Evolutionary conservation across 148 eudicot genomes (phyloP), one percentile per base, ranked within the genome.

Genomic region (Vaccinium darrowii): DNA sequence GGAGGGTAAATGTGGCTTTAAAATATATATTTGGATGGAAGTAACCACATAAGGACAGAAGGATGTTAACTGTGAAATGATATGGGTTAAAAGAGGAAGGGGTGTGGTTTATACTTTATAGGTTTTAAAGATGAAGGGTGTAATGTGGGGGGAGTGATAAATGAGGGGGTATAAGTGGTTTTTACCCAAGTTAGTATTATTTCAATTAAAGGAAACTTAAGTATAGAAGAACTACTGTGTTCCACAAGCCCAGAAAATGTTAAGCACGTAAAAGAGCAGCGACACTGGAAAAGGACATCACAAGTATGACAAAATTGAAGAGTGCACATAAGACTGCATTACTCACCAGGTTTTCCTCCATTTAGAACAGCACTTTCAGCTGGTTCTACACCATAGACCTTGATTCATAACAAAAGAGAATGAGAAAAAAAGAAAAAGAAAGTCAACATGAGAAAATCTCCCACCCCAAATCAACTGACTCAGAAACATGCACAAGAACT

Each of bases 351-450:
- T 58, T 89, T 76, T 87, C 94, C 95, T 83, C 99, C 99, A 87
- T 91, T 94, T 33, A 96, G 85, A 86, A 96, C 88, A 13, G 98
- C 90, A 86, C 98, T 93, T 87, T 94, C 98, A 86, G 92, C 65
- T 83, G 98, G 98, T 85, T 96, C 99, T 3, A 96, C 92, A 63
- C 94, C 97, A 67, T 92, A 94, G 13, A 94, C 84, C 96, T 93
- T 84, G 51, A 74, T 56, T 27, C 47, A 63, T 43, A 84, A 53
- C 56, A 73, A 25, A 81, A 81, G 52, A 76, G 23, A 79, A 51
- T 1, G 16, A 7, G 12, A 62, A 65, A 49, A 72, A 60, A 82
- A 36, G 39, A 36, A 60, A 51, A 25, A 1, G 58, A 60, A 30
- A 21, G 85, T 76, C 7, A 19, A 47, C 15, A 84, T 21, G 58